phyloP scores from a whole-genome alignment of 768 basidiomycete genomes.

The Sporobolomyces pararoseus region DNA sequence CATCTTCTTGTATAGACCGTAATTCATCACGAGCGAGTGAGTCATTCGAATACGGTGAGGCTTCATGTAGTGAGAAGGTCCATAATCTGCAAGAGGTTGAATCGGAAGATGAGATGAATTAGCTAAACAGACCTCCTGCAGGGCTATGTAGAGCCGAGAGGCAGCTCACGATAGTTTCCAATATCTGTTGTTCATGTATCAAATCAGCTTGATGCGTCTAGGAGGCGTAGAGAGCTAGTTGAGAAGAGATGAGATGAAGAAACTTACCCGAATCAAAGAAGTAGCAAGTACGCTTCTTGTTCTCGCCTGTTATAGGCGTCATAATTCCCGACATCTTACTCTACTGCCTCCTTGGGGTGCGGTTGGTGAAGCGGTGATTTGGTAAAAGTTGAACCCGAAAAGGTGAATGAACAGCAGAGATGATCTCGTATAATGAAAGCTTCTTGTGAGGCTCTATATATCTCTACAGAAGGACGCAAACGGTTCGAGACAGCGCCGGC shows the following conservation, averaged over 20 bases:
- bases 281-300: conserved; percentile 66
- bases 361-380: too few species aligned
- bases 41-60: conserved; percentile 99
- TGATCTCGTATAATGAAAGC: too few species aligned
- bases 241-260: not conserved
- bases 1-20: conserved; percentile 99
- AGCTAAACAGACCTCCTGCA: conserved; percentile 71
- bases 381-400: too few species aligned
- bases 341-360: too few species aligned
- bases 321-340: conserved; percentile 33
- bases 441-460: too few species aligned
- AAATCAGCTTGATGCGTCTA: not conserved
- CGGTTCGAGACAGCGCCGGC: too few species aligned
- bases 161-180: conserved; percentile 85
- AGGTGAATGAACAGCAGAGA: too few species aligned
- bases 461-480: too few species aligned
- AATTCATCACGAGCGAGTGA: conserved; percentile 99
- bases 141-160: conserved; percentile 49
- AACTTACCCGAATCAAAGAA: conserved; percentile 83
- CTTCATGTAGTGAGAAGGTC: conserved; percentile 41
- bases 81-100: conserved; percentile 6
- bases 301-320: conserved; percentile 33
- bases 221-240: not conserved
- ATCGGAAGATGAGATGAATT: not conserved
- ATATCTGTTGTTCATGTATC: conserved; percentile 58